A percentile compares a stretch with the other conserved stretches of the same genome.
These are phyloP conservation scores for Ceratobasidium sp. DNA, from an alignment of 1,284 basidiomycete species.

Conservation along the genomic window DNA sequence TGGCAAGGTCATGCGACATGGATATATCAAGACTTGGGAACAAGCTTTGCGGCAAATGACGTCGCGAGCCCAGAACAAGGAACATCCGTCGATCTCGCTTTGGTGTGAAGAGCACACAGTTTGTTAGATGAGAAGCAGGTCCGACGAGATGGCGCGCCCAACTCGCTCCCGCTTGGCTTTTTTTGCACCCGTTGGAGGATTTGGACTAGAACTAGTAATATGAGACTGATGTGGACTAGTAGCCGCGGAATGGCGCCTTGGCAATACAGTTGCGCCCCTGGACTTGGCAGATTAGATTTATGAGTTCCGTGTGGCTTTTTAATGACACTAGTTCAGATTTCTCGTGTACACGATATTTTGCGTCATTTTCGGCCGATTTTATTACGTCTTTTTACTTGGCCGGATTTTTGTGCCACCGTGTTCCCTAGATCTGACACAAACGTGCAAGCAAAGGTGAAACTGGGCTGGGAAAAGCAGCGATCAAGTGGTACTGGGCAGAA, in stretches of 20 bases:
- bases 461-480: too few relatives aligned
- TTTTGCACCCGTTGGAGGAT: background rate
- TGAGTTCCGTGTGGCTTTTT: background rate
- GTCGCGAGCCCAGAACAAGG: background rate
- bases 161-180: background rate
- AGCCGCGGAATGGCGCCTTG: slow-evolving; percentile 2
- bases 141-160: background rate
- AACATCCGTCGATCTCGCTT: slow-evolving; percentile 7
- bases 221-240: slow-evolving; percentile 17
- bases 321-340: background rate
- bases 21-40: background rate
- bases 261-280: background rate
- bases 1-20: slow-evolving; percentile 25
- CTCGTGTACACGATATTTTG: background rate
- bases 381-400: background rate
- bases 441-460: too few relatives aligned
- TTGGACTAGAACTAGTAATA: background rate
- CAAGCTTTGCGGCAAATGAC: background rate
- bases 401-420: background rate
- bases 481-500: too few relatives aligned
- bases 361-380: slow-evolving; percentile 29
- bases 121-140: background rate
- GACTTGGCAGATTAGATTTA: background rate
- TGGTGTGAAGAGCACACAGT: background rate
- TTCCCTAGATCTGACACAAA: background rate